A percentile compares a stretch with the other conserved stretches of the same genome.
Evolutionary conservation across 305 asterid species (phyloP).

Genomic region (Lippia alba): DNA sequence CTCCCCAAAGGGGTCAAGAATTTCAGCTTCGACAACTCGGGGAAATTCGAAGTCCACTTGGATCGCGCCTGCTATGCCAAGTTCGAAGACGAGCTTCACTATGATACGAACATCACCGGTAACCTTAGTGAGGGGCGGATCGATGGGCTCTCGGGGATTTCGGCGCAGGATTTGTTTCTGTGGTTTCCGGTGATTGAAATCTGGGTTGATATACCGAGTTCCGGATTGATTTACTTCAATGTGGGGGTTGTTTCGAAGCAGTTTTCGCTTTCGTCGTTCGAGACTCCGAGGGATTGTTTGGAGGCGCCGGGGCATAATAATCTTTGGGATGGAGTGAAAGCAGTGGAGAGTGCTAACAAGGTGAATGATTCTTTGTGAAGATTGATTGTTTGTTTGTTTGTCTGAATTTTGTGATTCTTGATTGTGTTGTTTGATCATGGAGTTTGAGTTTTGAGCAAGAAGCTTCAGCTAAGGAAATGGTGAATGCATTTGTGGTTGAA

Average conservation of each 20-base stretch:
- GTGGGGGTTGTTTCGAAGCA: constrained; percentile 95
- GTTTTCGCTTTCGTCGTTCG: constrained; percentile 82
- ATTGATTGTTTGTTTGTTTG: not conserved
- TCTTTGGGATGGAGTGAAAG: constrained; percentile 46
- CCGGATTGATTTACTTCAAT: constrained; percentile 90
- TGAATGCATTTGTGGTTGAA: constrained; percentile 16
- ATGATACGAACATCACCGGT: constrained; percentile 71
- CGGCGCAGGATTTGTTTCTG: constrained; percentile 90
- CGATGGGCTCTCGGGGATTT: constrained; percentile 72
- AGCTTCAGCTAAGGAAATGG: constrained; percentile 10
- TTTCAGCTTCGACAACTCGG: constrained; percentile 66
- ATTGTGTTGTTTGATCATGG: constrained; percentile 4
- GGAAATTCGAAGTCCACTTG: constrained; percentile 71
- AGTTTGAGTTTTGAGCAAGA: constrained; percentile 19
- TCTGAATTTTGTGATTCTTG: not conserved
- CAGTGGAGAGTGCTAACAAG: constrained; percentile 47
- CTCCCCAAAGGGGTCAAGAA: constrained; percentile 81
- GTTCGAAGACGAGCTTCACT: constrained; percentile 85
- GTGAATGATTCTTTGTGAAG: constrained; percentile 33
- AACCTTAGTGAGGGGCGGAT: constrained; percentile 64
- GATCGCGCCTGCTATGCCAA: constrained; percentile 85
- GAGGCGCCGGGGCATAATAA: constrained; percentile 56
- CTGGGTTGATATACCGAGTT: constrained; percentile 80
- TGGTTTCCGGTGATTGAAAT: constrained; percentile 90
- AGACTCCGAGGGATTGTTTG: constrained; percentile 80